Evolutionary conservation across 1,284 basidiomycete species (phyloP).

Genomic region (Abortiporus biennis): DNA sequence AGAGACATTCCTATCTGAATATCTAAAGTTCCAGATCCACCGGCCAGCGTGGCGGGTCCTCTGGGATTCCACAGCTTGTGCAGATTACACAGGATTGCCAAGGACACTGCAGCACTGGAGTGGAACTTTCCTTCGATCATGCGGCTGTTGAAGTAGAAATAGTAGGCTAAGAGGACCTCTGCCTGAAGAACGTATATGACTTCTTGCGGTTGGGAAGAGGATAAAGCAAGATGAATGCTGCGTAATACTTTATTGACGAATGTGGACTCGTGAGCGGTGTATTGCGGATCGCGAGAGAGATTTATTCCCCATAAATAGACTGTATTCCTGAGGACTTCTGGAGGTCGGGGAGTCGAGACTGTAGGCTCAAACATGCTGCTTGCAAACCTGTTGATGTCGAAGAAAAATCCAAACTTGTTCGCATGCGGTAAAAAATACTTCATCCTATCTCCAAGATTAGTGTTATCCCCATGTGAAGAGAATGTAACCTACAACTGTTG

Average conservation of each 20-base stretch:
- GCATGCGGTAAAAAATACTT: constrained; percentile 26
- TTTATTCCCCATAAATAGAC: constrained; percentile 16
- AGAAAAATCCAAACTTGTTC: constrained; percentile 29
- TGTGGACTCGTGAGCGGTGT: constrained; percentile 8
- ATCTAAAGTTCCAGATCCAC: neutral
- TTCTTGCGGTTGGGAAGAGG: constrained; percentile 23
- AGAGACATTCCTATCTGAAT: constrained; percentile 5
- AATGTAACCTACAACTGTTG: constrained; percentile 11
- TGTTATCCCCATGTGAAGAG: too few species aligned
- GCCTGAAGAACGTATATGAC: constrained; percentile 36
- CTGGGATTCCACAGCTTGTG: constrained; percentile 9
- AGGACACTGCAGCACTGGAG: constrained; percentile 28
- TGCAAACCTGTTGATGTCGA: constrained; percentile 25
- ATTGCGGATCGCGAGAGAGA: constrained; percentile 9
- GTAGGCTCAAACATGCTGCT: constrained; percentile 12
- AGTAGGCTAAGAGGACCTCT: constrained; percentile 33
- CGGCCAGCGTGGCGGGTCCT: neutral
- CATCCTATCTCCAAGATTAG: too few species aligned
- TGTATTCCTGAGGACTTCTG: constrained; percentile 10
- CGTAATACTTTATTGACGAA: constrained; percentile 22
- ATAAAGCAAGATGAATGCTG: constrained; percentile 22
- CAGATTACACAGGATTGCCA: constrained; percentile 22
- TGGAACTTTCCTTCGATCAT: constrained; percentile 33
- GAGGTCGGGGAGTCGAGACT: constrained; percentile 14
- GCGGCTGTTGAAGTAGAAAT: constrained; percentile 32